phyloP scores from a whole-genome alignment of 2,329 filamentous ascomycete species.

The Aureobasidium sp. region DNA sequence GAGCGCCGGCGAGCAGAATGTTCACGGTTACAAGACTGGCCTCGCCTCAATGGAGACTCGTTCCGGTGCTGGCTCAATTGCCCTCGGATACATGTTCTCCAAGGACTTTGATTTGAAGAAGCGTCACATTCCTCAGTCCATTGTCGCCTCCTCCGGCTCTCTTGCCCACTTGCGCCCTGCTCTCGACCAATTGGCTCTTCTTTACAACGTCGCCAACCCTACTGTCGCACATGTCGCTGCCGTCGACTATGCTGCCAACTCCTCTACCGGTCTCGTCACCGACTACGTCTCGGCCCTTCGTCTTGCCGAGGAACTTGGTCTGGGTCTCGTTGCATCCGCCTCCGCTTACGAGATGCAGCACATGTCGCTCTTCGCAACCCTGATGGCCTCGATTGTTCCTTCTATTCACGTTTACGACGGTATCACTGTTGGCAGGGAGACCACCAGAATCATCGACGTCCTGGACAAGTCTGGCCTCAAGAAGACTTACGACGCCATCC shows the following conservation, averaged over 20 bases:
- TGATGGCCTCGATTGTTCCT: slow-evolving; percentile 71
- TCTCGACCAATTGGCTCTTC: slow-evolving; percentile 82
- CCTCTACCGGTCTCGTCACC: slow-evolving; percentile 65
- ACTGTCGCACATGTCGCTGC: slow-evolving; percentile 90
- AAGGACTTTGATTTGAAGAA: slow-evolving; percentile 91
- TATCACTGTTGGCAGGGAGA: slow-evolving; percentile 74
- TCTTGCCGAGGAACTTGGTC: slow-evolving; percentile 80
- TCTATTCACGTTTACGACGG: slow-evolving; percentile 86
- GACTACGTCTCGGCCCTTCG: slow-evolving; percentile 79
- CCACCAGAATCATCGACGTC: slow-evolving; percentile 73
- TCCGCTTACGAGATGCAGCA: slow-evolving; percentile 92
- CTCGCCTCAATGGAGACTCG: slow-evolving; percentile 80
- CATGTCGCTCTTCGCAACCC: slow-evolving; percentile 82
- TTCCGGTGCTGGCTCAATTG: slow-evolving; percentile 80
- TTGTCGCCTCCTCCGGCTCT: slow-evolving; percentile 79
- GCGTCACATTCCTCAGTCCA: slow-evolving; percentile 82
- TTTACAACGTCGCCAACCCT: slow-evolving; percentile 87
- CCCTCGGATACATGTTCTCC: slow-evolving; percentile 95
- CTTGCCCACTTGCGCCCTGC: slow-evolving; percentile 73
- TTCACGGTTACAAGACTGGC: slow-evolving; percentile 70
- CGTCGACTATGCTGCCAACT: slow-evolving; percentile 67
- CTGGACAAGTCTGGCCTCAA: slow-evolving; percentile 64
- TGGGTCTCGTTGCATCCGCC: slow-evolving; percentile 76
- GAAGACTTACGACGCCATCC: slow-evolving; percentile 60
- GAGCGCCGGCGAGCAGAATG: slow-evolving; percentile 62